Base-by-base conservation (phyloP, 2,329 filamentous ascomycete species). In the Pseudopithomyces maydicus region DNA sequence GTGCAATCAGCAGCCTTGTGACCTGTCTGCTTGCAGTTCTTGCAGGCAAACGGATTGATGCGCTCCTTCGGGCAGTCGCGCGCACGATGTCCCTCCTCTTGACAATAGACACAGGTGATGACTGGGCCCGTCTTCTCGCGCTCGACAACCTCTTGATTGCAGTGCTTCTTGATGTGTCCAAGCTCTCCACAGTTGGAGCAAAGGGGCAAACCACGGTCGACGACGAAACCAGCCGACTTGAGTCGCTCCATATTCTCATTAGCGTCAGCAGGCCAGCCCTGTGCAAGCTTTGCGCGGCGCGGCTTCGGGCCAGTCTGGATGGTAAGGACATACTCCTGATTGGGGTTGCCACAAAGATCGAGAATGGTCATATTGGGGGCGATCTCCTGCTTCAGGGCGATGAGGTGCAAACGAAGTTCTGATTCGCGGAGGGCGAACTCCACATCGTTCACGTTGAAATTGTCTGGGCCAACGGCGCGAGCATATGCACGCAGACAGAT, bases 81-180 rank as follows among this genome's bases (percentile, higher is more conserved):
- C 50, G 88, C 77, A 56, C 88, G 87, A 66, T 91, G 89, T 10
- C 88, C 88, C 23, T 80, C 75, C 38, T 82, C 80, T 3, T 82
- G 77, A 62, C 89, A 91, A 76, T 91, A 88, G 77, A 79, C 83
- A 71, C 89, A 92, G 45, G 79, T 80, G 47, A 90, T 82, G 19
- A 78, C 75, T 0, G 36, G 80, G 65, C 14, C 74, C 67, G 39
- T 82, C 76, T 2, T 61, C 43, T 74, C 70, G 22, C 69, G 75
- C 67, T 88, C 85, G 0, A 71, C 58, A 61, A 79, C 81, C 60
- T 90, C 87, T 68, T 87, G 72, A 2, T 82, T 79, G 69, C 89
- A 92, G 49, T 75, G 70, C 74, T 85, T 88, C n/a, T 78, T 65
- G 26, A 77, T 80, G 59, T 92, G 89, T 0, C 89, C 89, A 29